Base-by-base conservation (phyloP, 108 stramenopile genomes). In the Nitzschia palea region DNA sequence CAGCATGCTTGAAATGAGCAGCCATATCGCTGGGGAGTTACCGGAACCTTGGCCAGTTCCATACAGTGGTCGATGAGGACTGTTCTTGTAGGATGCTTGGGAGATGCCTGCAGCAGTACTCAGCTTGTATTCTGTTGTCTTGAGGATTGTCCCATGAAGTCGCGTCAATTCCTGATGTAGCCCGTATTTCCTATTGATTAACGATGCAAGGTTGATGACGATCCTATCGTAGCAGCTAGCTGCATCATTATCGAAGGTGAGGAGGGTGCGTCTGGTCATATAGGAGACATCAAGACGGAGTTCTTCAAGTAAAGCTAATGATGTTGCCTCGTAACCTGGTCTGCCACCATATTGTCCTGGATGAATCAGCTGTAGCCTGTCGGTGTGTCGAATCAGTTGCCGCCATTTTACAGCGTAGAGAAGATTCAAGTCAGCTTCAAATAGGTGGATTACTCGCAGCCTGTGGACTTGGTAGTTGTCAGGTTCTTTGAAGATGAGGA, bases 381-480 rank as follows among this genome's bases (percentile, higher is more conserved):
- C 55, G 4, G 30, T 28, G 29, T 28, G 31, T 8, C 25, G 10
- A 5, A 65, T 5, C 14, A 18, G 48, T 9, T 31, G 23, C 28
- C 30, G 15, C 51, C 51, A 65, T 22, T 53, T 17, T 6, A 65
- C 27, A n/a, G 8, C 23, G 17, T 55, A 25, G 29, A 53, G 20
- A 8, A 51, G 28, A 27, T 53, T 53, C 5, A 18, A 32, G 51
- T 65, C 64, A 6, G 64, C 64, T 22, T 65, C 64, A 22, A 30
- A 65, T 22, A 65, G 5, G 30, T 65, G 64, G 25, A 65, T 65
- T 4, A 65, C 36, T 12, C 64, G 47, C 9, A 65, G 29, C 8
- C 64, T 14, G 23, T 65, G 47, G 34, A 65, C 27, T 9, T 28
- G 22, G 55, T 12, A 32, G 30, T 32, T 32, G 5, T 28, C 55